These are phyloP conservation scores for Pterulicium gracile DNA, from an alignment of 1,284 basidiomycete genomes.

Conservation along the genomic window DNA sequence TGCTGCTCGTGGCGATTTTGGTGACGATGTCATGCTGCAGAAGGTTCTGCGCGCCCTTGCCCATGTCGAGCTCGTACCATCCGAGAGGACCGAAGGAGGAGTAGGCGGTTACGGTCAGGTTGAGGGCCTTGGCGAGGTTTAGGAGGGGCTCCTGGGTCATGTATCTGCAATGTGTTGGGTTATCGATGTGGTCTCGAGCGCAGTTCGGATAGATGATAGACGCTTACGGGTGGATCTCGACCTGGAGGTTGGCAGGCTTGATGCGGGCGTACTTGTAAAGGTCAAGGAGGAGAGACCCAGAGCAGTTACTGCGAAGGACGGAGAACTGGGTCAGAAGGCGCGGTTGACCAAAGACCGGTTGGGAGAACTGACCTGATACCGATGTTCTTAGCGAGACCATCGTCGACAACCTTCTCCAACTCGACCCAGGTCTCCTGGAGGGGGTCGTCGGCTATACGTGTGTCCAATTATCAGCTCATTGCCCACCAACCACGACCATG, in stretches of 20 bases:
- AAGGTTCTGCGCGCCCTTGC: conserved; percentile 37
- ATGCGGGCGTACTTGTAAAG: conserved; percentile 63
- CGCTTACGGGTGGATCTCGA: conserved; percentile 62
- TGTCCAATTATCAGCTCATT: conserved; percentile 8
- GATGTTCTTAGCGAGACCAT: conserved; percentile 63
- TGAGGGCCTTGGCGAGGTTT: conserved; percentile 43
- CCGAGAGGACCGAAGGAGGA: conserved; percentile 68
- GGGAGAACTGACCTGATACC: conserved; percentile 42
- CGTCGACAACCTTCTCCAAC: conserved; percentile 66
- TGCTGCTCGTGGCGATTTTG: conserved; percentile 37
- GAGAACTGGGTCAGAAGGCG: neutral
- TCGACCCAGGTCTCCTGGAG: conserved; percentile 69
- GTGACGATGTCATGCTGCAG: conserved; percentile 39
- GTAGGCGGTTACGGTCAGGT: conserved; percentile 68
- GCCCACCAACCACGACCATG: too few relatives aligned
- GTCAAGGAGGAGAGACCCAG: conserved; percentile 53
- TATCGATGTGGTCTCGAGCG: too few relatives aligned
- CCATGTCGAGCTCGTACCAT: conserved; percentile 53
- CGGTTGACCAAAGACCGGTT: neutral
- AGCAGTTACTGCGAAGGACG: conserved; percentile 40
- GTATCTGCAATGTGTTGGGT: too few relatives aligned
- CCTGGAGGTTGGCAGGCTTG: conserved; percentile 61
- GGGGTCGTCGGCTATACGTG: conserved; percentile 42
- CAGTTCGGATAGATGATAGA: too few relatives aligned
- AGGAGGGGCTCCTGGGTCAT: conserved; percentile 59